phyloP scores from a whole-genome alignment of 192 early-diverging fungal species.

The Coemansia sp. region DNA sequence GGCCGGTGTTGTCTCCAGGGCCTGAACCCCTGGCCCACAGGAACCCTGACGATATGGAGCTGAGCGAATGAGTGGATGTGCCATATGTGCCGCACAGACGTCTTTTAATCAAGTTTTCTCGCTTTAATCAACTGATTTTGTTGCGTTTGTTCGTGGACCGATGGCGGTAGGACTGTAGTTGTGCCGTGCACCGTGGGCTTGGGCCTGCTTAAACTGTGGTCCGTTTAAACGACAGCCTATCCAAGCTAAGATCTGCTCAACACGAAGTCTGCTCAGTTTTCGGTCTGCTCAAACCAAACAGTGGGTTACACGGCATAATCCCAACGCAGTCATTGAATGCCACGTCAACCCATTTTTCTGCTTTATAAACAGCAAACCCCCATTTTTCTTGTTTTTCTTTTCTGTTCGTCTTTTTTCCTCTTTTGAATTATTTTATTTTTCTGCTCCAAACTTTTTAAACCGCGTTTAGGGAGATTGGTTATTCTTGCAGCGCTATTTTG shows the following conservation, averaged over 20 bases:
- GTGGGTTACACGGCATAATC: too few species aligned
- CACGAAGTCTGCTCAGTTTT: too few species aligned
- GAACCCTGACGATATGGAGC: conserved; percentile 3
- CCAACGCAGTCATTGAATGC: neutral
- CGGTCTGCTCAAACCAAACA: too few species aligned
- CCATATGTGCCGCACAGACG: neutral
- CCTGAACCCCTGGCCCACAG: neutral
- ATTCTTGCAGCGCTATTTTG: too few species aligned
- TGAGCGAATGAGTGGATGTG: conserved; percentile 34
- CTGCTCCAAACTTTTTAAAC: neutral
- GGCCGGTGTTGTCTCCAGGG: neutral
- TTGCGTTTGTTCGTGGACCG: conserved; percentile 25
- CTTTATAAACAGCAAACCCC: neutral
- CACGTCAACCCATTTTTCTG: neutral
- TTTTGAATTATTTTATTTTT: neutral
- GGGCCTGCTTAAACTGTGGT: conserved; percentile 58
- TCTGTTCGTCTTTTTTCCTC: neutral
- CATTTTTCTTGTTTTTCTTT: conserved; percentile 5
- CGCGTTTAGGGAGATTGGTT: too few species aligned
- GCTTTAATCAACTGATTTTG: neutral
- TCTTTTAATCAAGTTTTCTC: neutral
- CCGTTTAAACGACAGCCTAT: too few species aligned
- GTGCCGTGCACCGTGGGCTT: conserved; percentile 62
- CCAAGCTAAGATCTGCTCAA: too few species aligned
- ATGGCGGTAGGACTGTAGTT: conserved; percentile 66